phyloP scores from a whole-genome alignment of 345 rosid genomes.

The Ailanthus altissimus region DNA sequence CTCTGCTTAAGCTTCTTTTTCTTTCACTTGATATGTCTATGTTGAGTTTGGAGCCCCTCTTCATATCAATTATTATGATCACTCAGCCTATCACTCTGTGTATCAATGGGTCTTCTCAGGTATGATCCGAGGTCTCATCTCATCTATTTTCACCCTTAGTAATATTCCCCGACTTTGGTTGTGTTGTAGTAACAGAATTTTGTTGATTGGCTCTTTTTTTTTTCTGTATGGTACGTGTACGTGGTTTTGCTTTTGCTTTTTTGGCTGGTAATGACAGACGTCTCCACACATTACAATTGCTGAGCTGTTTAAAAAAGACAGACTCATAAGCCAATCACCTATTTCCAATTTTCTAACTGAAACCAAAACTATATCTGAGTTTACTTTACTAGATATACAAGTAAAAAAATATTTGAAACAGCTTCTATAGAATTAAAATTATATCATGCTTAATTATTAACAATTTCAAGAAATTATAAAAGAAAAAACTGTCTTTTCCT shows the following conservation, averaged over 20 bases:
- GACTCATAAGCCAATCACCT: too few species aligned
- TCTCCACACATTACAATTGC: background rate
- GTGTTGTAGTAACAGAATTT: background rate
- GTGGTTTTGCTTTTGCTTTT: background rate
- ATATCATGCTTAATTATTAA: too few species aligned
- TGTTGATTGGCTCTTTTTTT: constrained; percentile 7
- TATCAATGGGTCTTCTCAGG: background rate
- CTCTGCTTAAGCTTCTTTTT: background rate
- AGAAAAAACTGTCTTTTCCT: too few species aligned
- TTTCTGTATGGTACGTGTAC: background rate
- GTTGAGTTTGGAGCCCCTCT: background rate
- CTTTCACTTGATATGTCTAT: background rate
- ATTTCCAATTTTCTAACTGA: too few species aligned
- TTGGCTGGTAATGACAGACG: constrained; percentile 7
- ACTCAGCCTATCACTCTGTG: background rate
- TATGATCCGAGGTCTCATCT: background rate
- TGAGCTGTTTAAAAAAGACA: constrained; percentile 3
- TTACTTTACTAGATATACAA: too few species aligned
- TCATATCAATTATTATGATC: too few species aligned
- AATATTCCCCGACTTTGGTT: background rate
- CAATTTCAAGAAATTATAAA: too few species aligned
- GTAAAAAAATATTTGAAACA: too few species aligned
- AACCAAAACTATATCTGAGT: too few species aligned
- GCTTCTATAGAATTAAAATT: too few species aligned
- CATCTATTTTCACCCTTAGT: constrained; percentile 1